Percentiles rank a stretch among this genome's conserved stretches.
phyloP scores from a whole-genome alignment of 2,329 filamentous ascomycete species.

The Neocucurbitaria cava region DNA sequence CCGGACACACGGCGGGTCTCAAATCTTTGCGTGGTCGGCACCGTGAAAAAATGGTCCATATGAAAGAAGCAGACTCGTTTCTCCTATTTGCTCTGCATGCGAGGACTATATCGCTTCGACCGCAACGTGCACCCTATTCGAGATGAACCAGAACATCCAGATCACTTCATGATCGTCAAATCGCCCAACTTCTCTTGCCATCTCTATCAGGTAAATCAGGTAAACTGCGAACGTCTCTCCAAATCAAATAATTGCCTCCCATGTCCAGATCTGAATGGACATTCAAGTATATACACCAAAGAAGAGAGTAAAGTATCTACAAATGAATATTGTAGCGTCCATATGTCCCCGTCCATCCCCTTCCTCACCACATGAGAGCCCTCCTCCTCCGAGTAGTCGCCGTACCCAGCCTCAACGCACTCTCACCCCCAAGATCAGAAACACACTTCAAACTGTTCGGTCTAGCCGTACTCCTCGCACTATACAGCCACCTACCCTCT shows the following conservation, averaged over 20 bases:
- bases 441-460: conserved; percentile 40
- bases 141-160: not conserved
- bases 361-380: not conserved
- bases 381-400: conserved; percentile 30
- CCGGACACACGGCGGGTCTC: too few species aligned
- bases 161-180: not conserved
- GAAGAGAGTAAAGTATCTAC: not conserved
- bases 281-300: not conserved
- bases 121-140: not conserved
- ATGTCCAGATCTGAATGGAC: not conserved
- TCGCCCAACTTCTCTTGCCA: not conserved
- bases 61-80: too few species aligned
- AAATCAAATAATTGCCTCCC: not conserved
- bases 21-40: too few species aligned
- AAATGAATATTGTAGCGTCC: not conserved
- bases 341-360: not conserved
- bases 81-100: too few species aligned
- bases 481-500: conserved; percentile 40
- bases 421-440: conserved; percentile 32
- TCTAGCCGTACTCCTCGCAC: conserved; percentile 28
- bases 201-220: not conserved
- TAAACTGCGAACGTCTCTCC: not conserved
- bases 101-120: too few species aligned
- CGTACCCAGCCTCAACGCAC: conserved; percentile 22
- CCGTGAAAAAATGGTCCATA: too few species aligned